Evolutionary conservation across 73 alveolate species (phyloP), one percentile per base, ranked within the genome.

Genomic region (Paramecium primaurelia): DNA sequence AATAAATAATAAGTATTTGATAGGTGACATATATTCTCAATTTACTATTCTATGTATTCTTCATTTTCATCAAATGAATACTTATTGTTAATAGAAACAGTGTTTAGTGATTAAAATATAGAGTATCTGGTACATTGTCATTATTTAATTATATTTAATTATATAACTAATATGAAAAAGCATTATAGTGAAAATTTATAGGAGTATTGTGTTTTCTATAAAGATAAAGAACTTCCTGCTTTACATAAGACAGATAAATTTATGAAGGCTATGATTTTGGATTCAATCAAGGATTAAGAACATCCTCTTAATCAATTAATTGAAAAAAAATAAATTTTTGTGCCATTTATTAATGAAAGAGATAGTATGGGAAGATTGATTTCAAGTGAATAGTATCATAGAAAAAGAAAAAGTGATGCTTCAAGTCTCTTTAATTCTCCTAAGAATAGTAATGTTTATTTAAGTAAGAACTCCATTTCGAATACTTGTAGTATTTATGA

Each of bases 191-290:
- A 54, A 54, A 68, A 68, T 68, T 68, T 25, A 25, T 14, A 34
- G 54, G 85, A 68, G 14, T 68, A 26, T 68, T 34, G 68, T 12
- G 34, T 75, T 10, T 75, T 34, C 60, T 75, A 37, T 18, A 75
- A 75, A 18, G 88, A 75, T 37, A 75, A 45, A 75, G 88, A 75
- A 22, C 59, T 75, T 8, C 88, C 88, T 12, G 88, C 88, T 4
- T 3, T 37, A 4, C 9, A 45, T 4, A 75, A 75, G 16, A 37
- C 88, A 75, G 60, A 75, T n/a, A 22, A 30, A 40, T 75, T 75
- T 37, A 34, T 11, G 40, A 37, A 75, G 34, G 49, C 88, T 14
- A n/a, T 75, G 49, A 40, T 75, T 34, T 37, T 37, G 25, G 88
- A 75, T 37, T 75, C 88, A 26, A 34, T 75, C 18, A 22, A 22